These are phyloP conservation scores for Annona cherimola DNA, from an alignment of 164 flowering plant species.

Conservation along the genomic window DNA sequence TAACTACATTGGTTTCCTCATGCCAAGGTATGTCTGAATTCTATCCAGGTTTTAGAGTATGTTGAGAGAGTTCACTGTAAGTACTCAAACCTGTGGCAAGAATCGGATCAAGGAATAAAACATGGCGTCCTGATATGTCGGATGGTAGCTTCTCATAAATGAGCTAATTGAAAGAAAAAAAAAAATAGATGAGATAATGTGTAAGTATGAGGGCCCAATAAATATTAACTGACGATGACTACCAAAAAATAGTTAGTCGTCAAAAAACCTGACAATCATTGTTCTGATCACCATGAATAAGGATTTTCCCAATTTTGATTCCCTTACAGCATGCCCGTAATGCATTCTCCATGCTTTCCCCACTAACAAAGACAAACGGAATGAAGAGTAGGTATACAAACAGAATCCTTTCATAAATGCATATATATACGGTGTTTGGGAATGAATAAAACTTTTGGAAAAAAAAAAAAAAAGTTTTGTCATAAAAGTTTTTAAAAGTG, in stretches of 20 bases:
- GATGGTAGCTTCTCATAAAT: slow-evolving; percentile 77
- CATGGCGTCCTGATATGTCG: slow-evolving; percentile 68
- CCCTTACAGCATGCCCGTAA: slow-evolving; percentile 88
- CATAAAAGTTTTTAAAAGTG: not conserved
- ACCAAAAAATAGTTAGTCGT: not conserved
- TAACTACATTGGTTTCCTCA: not conserved
- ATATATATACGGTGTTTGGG: not conserved
- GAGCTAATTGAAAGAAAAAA: slow-evolving; percentile 33
- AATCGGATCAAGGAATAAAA: slow-evolving; percentile 72
- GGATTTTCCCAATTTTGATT: slow-evolving; percentile 83
- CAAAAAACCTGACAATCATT: slow-evolving; percentile 53
- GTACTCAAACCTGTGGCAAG: slow-evolving; percentile 63
- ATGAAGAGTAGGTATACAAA: slow-evolving; percentile 4
- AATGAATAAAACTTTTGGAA: not conserved
- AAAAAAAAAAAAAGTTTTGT: not conserved
- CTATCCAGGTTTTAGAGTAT: not conserved
- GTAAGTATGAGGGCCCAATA: not conserved
- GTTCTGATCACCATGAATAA: slow-evolving; percentile 56
- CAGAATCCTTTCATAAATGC: not conserved
- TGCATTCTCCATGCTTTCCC: slow-evolving; percentile 95
- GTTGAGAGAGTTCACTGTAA: not conserved
- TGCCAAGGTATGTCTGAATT: not conserved
- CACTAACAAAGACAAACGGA: slow-evolving; percentile 33
- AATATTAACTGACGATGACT: not conserved
- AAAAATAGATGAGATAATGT: not conserved